These are phyloP conservation scores for Boletus pseudo-olivaceus DNA, from an alignment of 768 basidiomycete species.

Conservation along the genomic window DNA sequence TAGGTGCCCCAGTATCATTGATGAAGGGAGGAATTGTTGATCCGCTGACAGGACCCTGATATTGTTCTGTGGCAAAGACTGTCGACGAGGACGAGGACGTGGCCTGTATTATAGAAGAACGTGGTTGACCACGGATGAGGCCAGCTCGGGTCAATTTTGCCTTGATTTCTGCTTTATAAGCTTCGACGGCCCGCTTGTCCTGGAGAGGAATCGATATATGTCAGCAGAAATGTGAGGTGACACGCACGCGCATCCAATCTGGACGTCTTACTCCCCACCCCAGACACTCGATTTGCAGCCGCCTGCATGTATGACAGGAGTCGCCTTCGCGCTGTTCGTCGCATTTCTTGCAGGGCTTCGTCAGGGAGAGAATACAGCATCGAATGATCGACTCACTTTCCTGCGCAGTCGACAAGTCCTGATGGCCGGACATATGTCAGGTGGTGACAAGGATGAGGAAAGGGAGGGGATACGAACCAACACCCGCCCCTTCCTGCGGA, in stretches of 20 bases:
- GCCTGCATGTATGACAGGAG: conserved; percentile 77
- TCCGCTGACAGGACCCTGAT: conserved; percentile 21
- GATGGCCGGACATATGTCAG: conserved; percentile 7
- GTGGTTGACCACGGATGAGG: conserved; percentile 79
- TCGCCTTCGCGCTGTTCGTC: conserved; percentile 80
- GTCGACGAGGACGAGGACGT: conserved; percentile 28
- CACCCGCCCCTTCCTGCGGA: conserved; percentile 71
- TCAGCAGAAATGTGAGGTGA: neutral
- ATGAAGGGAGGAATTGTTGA: conserved; percentile 20
- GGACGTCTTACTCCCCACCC: conserved; percentile 84
- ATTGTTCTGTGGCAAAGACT: conserved; percentile 34
- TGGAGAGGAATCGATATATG: conserved; percentile 31
- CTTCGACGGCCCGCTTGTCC: conserved; percentile 81
- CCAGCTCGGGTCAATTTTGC: conserved; percentile 73
- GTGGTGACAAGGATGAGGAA: neutral
- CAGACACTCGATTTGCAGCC: conserved; percentile 76
- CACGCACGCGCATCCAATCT: conserved; percentile 83
- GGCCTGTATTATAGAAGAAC: conserved; percentile 49
- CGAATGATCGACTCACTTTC: conserved; percentile 49
- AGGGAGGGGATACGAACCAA: conserved; percentile 50
- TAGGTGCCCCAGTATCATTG: conserved; percentile 20
- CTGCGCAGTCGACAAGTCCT: conserved; percentile 84
- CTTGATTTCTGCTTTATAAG: conserved; percentile 82
- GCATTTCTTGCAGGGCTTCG: conserved; percentile 60
- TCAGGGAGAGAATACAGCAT: neutral